Base-by-base conservation (phyloP, 2,329 filamentous ascomycete species). In the Raffaelea arxii region DNA sequence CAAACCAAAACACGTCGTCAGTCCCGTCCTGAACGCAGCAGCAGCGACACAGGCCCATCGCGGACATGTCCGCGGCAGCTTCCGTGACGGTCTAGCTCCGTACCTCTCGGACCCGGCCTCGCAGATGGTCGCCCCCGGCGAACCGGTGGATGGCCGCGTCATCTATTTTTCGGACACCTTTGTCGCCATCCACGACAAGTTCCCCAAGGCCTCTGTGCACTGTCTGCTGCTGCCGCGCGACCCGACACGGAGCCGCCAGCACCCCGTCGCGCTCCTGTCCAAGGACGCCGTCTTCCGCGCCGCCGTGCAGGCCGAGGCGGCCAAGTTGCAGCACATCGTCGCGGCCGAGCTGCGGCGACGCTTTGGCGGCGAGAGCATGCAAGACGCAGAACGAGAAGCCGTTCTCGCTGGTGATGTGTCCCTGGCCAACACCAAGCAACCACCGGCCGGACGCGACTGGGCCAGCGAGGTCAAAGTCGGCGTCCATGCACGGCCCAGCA, bases 401-500 rank as follows among this genome's bases (percentile, higher is more conserved):
- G 80, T 87, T 1, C 74, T 94, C 55, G 69, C 81, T 52, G 75
- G 74, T 1, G 62, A 62, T 1, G 67, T 77, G n/a, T 57, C 76
- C 42, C 80, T 72, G n/a, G 74, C 90, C 55, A 71, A 81, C 52
- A 72, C 72, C 1, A 69, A 77, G 11, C 58, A 70, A 38, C 66
- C 90, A 9, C 89, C 89, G 0, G 52, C 59, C 0, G 90, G 89
- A 0, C 74, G 91, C 22, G 81, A 96, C 65, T 97, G 89, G 86
- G 65, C 69, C 36, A 67, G 69, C 12, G 87, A 92, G 23, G 74
- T 97, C 42, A 75, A 78, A 43, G 75, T 81, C 19, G 92, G 92
- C 14, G 76, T 95, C 7, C 92, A 98, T 65, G 84, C 87, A 3
- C 79, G 83, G 54, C 92, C 92, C 3, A 90, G 84, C 47, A 97